Evolutionary conservation across 2,329 filamentous ascomycete species (phyloP).

Genomic region (Aspergillus uvarum): DNA sequence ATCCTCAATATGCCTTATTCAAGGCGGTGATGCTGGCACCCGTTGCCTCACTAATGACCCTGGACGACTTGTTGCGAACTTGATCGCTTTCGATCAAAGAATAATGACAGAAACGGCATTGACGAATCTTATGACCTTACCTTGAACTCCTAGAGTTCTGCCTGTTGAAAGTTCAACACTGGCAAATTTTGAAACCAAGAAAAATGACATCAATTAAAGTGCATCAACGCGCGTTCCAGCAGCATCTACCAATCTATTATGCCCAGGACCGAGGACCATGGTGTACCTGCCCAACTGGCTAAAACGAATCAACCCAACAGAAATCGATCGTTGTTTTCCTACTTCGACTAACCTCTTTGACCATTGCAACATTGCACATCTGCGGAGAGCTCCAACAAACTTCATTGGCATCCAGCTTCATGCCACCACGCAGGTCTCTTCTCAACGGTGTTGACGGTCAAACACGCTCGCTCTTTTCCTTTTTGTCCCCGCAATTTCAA

Average conservation of each 20-base stretch:
- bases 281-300: background rate
- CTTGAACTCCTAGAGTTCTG: background rate
- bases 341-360: slow-evolving; percentile 1
- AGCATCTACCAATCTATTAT: background rate
- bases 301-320: slow-evolving; percentile 1
- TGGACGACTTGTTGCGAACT: slow-evolving; percentile 26
- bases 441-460: slow-evolving; percentile 13
- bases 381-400: background rate
- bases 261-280: background rate
- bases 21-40: slow-evolving; percentile 23
- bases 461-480: slow-evolving; percentile 16
- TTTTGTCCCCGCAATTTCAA: slow-evolving; percentile 10
- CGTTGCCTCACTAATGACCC: slow-evolving; percentile 29
- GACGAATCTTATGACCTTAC: slow-evolving; percentile 22
- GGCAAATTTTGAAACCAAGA: background rate
- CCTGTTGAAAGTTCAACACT: background rate
- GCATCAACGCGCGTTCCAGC: background rate
- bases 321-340: slow-evolving; percentile 3
- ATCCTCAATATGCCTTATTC: slow-evolving; percentile 39
- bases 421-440: background rate
- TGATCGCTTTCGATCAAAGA: slow-evolving; percentile 15
- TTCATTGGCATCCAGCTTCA: background rate
- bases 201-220: background rate
- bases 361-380: slow-evolving; percentile 2
- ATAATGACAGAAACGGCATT: slow-evolving; percentile 37